Base-by-base conservation (phyloP, 2,329 filamentous ascomycete species). In the Emydomyces testavorans region DNA sequence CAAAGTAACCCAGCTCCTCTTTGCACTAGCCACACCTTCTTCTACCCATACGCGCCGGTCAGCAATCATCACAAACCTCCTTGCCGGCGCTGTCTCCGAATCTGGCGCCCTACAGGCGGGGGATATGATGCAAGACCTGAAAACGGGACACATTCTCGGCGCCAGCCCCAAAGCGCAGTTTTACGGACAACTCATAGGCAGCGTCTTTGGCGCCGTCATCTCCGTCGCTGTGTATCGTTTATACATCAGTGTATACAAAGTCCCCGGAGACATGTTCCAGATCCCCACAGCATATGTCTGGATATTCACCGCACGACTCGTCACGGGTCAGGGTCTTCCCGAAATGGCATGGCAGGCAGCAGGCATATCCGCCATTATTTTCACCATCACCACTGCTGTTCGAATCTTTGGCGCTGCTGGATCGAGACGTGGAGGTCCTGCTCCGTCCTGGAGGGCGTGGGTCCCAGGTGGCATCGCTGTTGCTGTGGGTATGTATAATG, bases 401-500 rank as follows among this genome's bases (percentile, higher is more conserved):
- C 79, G 88, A 46, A 84, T 84, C 13, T 62, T 60, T 23, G 57
- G 63, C 10, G 57, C 60, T 45, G 55, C 60, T 4, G 46, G 65
- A 37, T 57, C 60, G 3, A 56, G 52, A 5, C 63, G 13, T 63
- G 62, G 35, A 54, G 58, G 46, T 58, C 52, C 50, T 57, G 58
- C 64, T 1, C 58, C 59, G 4, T 24, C 46, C 10, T 94, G 86
- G 87, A 75, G 84, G 57, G 71, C 79, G 1, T 85, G 79, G 62
- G 73, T 98, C 10, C 92, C 92, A 0, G 90, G 92, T 5, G 92
- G 92, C 0, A 95, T 98, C 58, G 90, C 92, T 2, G 90, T 98
- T 16, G 92, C 92, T 32, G 87, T 95, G 58, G 89, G 92, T 41
- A 98, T 98, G 80, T 98, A 96, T 68, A 98, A 96, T 58, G 87